phyloP scores from a whole-genome alignment of 176 grass and related monocot genomes.

The Phoenix dactylifera region DNA sequence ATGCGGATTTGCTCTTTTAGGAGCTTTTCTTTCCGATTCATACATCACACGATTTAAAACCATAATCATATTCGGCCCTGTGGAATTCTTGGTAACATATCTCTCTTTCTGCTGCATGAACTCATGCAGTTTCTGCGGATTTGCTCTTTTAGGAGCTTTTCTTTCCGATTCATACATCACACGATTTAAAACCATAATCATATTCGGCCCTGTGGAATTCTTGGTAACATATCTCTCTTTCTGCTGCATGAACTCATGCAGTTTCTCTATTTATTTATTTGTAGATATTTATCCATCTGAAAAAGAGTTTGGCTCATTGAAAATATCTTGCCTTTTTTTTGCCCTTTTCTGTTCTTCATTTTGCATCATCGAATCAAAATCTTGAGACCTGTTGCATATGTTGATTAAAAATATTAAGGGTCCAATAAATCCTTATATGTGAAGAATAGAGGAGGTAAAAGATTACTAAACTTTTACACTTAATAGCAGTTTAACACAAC shows the following conservation, averaged over 20 bases:
- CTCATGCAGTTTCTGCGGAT: too few species aligned
- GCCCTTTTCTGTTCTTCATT: background rate
- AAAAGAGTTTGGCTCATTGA: too few species aligned
- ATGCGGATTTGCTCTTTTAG: constrained; percentile 38
- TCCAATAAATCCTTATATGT: too few species aligned
- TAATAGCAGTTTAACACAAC: too few species aligned
- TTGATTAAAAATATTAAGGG: too few species aligned
- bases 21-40: constrained; percentile 57
- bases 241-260: too few species aligned
- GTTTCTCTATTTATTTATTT: too few species aligned
- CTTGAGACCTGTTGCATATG: too few species aligned
- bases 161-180: constrained; percentile 56
- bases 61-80: constrained; percentile 48
- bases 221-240: constrained; percentile 34
- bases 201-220: constrained; percentile 52
- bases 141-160: constrained; percentile 48
- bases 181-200: constrained; percentile 41
- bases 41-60: constrained; percentile 46
- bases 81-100: constrained; percentile 52
- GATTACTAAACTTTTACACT: too few species aligned
- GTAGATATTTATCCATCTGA: too few species aligned
- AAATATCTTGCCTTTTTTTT: background rate
- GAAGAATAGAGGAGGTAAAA: too few species aligned
- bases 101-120: background rate
- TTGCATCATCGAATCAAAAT: background rate